phyloP scores from a whole-genome alignment of 2,329 filamentous ascomycete genomes.

The Aphanoascus verrucosus region DNA sequence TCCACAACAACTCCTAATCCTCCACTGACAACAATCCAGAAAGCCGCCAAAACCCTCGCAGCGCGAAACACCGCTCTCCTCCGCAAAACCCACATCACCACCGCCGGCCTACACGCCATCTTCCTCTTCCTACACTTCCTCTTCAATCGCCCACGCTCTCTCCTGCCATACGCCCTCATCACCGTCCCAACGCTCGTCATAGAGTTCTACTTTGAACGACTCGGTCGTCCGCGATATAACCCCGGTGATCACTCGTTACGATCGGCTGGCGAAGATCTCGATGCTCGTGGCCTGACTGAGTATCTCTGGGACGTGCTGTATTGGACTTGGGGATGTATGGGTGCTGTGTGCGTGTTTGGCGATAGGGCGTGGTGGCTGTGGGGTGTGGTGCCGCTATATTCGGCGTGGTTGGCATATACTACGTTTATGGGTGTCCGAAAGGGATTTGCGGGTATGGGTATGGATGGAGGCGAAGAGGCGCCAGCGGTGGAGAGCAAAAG shows the following conservation, averaged over 20 bases:
- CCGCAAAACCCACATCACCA: constrained; percentile 69
- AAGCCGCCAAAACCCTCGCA: constrained; percentile 52
- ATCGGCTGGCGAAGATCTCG: constrained; percentile 74
- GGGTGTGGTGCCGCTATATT: constrained; percentile 41
- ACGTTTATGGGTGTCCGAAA: constrained; percentile 39
- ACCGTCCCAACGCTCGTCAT: constrained; percentile 65
- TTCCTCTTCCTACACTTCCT: constrained; percentile 63
- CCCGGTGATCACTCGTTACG: constrained; percentile 55
- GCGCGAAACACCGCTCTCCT: constrained; percentile 68
- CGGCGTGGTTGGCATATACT: constrained; percentile 37
- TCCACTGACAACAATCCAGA: constrained; percentile 25
- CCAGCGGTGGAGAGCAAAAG: constrained; percentile 37
- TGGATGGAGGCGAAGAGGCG: constrained; percentile 30
- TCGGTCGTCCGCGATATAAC: constrained; percentile 67
- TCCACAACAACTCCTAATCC: neutral
- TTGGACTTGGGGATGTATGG: constrained; percentile 74
- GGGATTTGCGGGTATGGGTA: constrained; percentile 22
- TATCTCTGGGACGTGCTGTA: constrained; percentile 98
- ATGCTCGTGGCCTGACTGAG: constrained; percentile 79
- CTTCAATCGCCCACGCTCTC: constrained; percentile 50
- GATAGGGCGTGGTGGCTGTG: constrained; percentile 67
- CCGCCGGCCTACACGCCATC: constrained; percentile 57
- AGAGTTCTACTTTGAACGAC: constrained; percentile 74
- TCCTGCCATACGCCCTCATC: constrained; percentile 59
- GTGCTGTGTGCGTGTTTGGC: constrained; percentile 64